A percentile compares a stretch with the other conserved stretches of the same genome.
phyloP scores from a whole-genome alignment of 2,329 filamentous ascomycete species.

The Pseudogymnoascus sp. region DNA sequence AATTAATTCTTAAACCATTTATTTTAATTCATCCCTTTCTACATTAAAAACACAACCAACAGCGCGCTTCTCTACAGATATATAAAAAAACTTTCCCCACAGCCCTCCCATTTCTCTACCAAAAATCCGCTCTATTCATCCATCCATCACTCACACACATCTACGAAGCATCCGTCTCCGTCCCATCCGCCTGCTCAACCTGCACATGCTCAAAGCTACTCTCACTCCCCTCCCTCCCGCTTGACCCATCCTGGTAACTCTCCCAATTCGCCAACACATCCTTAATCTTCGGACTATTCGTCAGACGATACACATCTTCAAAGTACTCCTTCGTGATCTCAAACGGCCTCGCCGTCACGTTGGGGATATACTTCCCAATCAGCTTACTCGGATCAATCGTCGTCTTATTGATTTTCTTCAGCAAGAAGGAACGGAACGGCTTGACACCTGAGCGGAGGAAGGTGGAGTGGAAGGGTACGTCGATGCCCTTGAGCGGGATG shows the following conservation, averaged over 20 bases:
- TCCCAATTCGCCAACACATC: slow-evolving; percentile 33
- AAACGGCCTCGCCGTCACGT: slow-evolving; percentile 94
- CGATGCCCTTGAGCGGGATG: slow-evolving; percentile 93
- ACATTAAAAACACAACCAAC: too few relatives aligned
- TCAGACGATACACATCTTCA: slow-evolving; percentile 94
- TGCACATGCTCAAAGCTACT: slow-evolving; percentile 4
- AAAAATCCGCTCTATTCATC: too few relatives aligned
- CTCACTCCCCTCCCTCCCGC: not conserved
- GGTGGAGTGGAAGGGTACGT: slow-evolving; percentile 98
- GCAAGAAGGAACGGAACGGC: slow-evolving; percentile 94
- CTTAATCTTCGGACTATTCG: slow-evolving; percentile 50
- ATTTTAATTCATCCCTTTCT: too few relatives aligned
- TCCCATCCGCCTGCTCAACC: not conserved
- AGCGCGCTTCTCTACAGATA: too few relatives aligned
- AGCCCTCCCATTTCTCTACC: too few relatives aligned
- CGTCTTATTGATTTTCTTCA: slow-evolving; percentile 99
- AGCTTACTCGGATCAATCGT: slow-evolving; percentile 96
- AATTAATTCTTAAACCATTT: too few relatives aligned
- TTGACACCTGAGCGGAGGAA: slow-evolving; percentile 98
- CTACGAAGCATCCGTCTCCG: not conserved
- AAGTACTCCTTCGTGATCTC: slow-evolving; percentile 98
- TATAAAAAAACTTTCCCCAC: too few relatives aligned
- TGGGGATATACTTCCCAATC: slow-evolving; percentile 97
- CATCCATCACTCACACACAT: too few relatives aligned
- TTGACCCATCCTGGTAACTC: slow-evolving; percentile 29